Evolutionary conservation across 495 filamentous ascomycete species (phyloP).

Genomic region (Penicillium manginii): DNA sequence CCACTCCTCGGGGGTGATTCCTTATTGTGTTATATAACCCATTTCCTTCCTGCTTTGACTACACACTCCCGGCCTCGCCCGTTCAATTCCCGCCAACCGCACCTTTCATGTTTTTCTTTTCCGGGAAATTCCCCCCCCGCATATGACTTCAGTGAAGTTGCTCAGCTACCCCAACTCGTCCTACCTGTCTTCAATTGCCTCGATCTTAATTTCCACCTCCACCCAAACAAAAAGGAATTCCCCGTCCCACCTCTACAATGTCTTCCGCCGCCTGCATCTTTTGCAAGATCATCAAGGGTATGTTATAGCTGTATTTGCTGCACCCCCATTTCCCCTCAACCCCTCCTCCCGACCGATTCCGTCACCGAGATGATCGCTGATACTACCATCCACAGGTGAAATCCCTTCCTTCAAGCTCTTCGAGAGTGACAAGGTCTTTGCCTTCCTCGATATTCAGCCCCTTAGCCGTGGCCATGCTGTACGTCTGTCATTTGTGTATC

Average conservation of each 20-base stretch:
- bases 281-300: conserved; percentile 97
- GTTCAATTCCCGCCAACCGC: conserved; percentile 34
- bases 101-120: conserved; percentile 11
- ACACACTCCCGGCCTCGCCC: neutral
- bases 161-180: neutral
- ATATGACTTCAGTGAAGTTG: conserved; percentile 5
- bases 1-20: conserved; percentile 41
- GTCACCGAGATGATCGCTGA: neutral
- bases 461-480: conserved; percentile 83
- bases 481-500: conserved; percentile 27
- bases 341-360: conserved; percentile 3
- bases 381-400: conserved; percentile 63
- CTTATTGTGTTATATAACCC: conserved; percentile 19
- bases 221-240: conserved; percentile 11
- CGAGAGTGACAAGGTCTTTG: conserved; percentile 89
- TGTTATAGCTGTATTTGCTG: conserved; percentile 10
- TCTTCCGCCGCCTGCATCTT: conserved; percentile 81
- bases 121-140: neutral
- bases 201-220: conserved; percentile 8
- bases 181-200: neutral
- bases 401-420: conserved; percentile 96
- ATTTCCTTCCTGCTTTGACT: neutral
- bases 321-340: neutral
- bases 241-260: conserved; percentile 30
- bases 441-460: conserved; percentile 96